Base-by-base conservation (phyloP, 257 asterid genomes). In the Solanum tarijense region DNA sequence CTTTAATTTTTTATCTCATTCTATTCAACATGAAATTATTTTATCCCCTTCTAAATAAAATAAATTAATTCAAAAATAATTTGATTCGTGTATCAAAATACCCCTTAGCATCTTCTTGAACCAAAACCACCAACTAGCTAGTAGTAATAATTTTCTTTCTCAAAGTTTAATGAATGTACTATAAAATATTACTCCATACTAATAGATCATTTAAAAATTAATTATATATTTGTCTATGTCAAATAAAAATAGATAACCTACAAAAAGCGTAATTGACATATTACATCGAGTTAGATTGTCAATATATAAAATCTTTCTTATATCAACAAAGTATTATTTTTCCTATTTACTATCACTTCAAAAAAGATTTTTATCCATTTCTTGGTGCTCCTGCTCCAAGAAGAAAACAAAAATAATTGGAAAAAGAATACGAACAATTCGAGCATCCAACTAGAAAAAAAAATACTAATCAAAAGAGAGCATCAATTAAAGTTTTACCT, bases 401-500 rank as follows among this genome's bases (percentile, higher is more conserved):
- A n/a, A 12, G 31, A 25, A 86, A 4, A 14, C 1, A 71, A 31
- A n/a, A 62, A 25, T 7, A 20, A 62, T 9, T 21, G 25, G 65
- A 55, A 55, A 55, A 55, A 7, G 65, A 55, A 55, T 20, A 38
- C 41, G 29, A 25, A 34, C 5, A 29, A 75, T 79, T 20, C 3
- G 25, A 34, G 23, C 9, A 29, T 21, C 36, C 38, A 74, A 13
- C 43, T 10, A 32, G 32, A 31, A 34, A 18, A 48, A 6, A 27
- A 68, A 27, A 5, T 2, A 21, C 32, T 34, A 35, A 7, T 23
- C n/a, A 34, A 5, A 68, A 68, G 9, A 2, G 11, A 35, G 6
- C 7, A 86, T 25, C 48, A 78, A 9, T 25, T 73, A 55, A 62
- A 16, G 38, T 90, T 27, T 27, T 90, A 92, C 95, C 96, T 83